These are phyloP conservation scores for Podospora didyma DNA, from an alignment of 495 filamentous ascomycete genomes.

Conservation along the genomic window DNA sequence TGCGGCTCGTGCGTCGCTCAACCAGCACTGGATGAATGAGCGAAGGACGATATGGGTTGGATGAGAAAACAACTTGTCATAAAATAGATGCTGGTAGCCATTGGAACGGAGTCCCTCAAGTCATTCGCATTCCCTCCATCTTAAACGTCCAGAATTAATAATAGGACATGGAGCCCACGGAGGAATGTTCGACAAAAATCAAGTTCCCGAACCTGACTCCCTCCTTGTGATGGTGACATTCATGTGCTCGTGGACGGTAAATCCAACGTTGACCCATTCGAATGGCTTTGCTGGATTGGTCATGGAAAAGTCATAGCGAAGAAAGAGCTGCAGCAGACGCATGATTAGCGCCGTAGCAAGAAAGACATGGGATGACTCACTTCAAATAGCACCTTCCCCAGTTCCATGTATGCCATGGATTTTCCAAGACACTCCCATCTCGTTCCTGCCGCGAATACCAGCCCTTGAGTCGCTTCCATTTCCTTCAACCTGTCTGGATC, in stretches of 20 bases:
- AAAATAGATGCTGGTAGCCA: no score
- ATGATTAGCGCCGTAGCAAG: not conserved
- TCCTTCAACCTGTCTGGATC: constrained; percentile 40
- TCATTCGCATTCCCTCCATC: no score
- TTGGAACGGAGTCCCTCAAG: no score
- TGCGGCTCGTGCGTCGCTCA: no score
- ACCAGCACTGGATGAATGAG: no score
- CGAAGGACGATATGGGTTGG: no score
- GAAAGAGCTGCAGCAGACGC: not conserved
- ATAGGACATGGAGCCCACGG: no score
- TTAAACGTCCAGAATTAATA: no score
- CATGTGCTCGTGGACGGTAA: constrained; percentile 4
- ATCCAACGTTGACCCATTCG: constrained; percentile 3
- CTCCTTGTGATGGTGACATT: not conserved
- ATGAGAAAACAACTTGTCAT: no score
- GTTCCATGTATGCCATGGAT: constrained; percentile 54
- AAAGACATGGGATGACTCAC: constrained; percentile 20
- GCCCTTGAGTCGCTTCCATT: constrained; percentile 44
- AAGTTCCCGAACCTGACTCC: not conserved
- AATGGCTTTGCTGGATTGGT: constrained; percentile 40
- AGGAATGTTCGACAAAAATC: no score
- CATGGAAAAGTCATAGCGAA: constrained; percentile 42
- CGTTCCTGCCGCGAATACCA: constrained; percentile 51
- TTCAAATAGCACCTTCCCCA: constrained; percentile 50
- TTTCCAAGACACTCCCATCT: constrained; percentile 50